A percentile compares a stretch with the other conserved stretches of the same genome.
Evolutionary conservation across 441 rosid genomes (phyloP).

Genomic region (Populus hybrid): DNA sequence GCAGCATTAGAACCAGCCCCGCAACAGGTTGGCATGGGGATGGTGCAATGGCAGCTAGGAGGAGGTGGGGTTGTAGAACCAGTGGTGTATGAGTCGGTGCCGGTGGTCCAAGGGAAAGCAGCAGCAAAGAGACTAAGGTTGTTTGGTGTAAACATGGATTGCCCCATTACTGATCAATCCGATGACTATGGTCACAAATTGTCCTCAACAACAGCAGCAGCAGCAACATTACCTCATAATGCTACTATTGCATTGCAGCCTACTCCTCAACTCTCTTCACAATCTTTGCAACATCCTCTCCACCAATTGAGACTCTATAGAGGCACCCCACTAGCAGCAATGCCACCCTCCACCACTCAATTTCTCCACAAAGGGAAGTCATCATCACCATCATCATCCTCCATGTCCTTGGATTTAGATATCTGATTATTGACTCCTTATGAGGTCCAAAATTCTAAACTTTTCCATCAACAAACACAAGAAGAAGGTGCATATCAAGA

Average conservation of each 20-base stretch:
- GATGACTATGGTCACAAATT: slow-evolving; percentile 26
- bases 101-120: slow-evolving; percentile 54
- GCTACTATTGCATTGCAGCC: neutral
- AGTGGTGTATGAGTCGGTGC: slow-evolving; percentile 56
- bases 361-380: slow-evolving; percentile 47
- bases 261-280: slow-evolving; percentile 14
- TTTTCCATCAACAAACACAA: neutral
- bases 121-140: slow-evolving; percentile 57
- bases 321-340: slow-evolving; percentile 26
- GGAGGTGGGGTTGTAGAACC: slow-evolving; percentile 16
- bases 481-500: neutral
- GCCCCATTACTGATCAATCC: slow-evolving; percentile 33
- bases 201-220: slow-evolving; percentile 12
- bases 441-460: neutral
- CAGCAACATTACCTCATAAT: neutral
- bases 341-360: slow-evolving; percentile 12
- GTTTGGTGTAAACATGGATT: slow-evolving; percentile 74
- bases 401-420: slow-evolving; percentile 42
- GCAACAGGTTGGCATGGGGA: slow-evolving; percentile 37
- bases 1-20: slow-evolving; percentile 21
- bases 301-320: slow-evolving; percentile 37
- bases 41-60: slow-evolving; percentile 23
- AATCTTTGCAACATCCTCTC: slow-evolving; percentile 24
- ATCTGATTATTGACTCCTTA: slow-evolving; percentile 14
- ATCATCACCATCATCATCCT: slow-evolving; percentile 1